Evolutionary conservation across 345 rosid genomes (phyloP).

Genomic region (Populus deltoides): DNA sequence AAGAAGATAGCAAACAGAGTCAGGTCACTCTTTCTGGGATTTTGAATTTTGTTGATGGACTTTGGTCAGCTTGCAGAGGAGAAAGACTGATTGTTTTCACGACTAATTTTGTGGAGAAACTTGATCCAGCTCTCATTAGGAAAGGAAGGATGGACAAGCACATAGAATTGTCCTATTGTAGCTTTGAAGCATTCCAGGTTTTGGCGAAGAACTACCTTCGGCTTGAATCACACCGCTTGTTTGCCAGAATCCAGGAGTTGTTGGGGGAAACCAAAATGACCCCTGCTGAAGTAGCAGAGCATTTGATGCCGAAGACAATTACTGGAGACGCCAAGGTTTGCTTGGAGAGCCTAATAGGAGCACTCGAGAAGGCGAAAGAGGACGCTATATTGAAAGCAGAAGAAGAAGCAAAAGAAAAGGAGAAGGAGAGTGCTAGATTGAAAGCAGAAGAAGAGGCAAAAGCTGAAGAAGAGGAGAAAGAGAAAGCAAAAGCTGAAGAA

Average conservation of each 20-base stretch:
- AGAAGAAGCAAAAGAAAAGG: not conserved
- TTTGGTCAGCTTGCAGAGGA: constrained; percentile 3
- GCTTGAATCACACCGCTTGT: not conserved
- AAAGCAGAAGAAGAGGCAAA: not conserved
- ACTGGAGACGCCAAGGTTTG: not conserved
- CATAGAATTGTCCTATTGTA: constrained; percentile 3
- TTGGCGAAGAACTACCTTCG: not conserved
- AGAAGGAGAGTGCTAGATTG: not conserved
- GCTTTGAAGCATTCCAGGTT: constrained; percentile 1
- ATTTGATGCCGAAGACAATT: constrained; percentile 17
- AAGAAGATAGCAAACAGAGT: not conserved
- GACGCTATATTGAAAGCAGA: not conserved
- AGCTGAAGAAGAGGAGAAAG: not conserved
- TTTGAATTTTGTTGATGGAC: constrained; percentile 3
- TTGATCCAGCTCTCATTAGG: constrained; percentile 7
- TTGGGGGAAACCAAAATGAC: constrained; percentile 1
- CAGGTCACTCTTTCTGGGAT: constrained; percentile 8
- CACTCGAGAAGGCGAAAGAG: constrained; percentile 11
- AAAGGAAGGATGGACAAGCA: constrained; percentile 8
- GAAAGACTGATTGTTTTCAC: constrained; percentile 7
- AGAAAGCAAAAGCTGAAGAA: no score
- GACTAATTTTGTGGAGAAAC: constrained; percentile 6
- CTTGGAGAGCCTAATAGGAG: constrained; percentile 13
- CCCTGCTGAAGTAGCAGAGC: constrained; percentile 21
- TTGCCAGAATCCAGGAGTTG: not conserved